Conservation (phyloP, 768 basidiomycete species). For the Leccinum boreale region DNA sequence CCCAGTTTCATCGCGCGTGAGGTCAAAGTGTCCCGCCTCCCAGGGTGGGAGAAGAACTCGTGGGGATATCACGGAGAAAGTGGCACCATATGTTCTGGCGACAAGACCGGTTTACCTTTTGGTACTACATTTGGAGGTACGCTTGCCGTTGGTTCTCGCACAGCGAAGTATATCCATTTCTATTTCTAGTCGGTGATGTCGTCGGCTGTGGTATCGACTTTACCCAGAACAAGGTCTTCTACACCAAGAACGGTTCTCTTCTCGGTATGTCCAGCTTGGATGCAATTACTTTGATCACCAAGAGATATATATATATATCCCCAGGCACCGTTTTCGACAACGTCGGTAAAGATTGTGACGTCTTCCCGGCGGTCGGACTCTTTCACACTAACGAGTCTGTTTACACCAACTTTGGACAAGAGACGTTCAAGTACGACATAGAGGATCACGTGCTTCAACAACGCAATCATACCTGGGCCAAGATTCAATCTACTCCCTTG, state of each 20-base stretch:
- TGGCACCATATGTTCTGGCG: slow-evolving; percentile 71
- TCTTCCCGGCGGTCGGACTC: slow-evolving; percentile 89
- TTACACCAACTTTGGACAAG: slow-evolving; percentile 85
- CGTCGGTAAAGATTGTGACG: slow-evolving; percentile 57
- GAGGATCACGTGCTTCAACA: slow-evolving; percentile 78
- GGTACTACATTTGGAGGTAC: slow-evolving; percentile 80
- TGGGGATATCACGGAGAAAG: slow-evolving; percentile 96
- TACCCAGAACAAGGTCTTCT: slow-evolving; percentile 74
- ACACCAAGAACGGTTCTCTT: slow-evolving; percentile 81
- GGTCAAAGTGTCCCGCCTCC: slow-evolving; percentile 69
- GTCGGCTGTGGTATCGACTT: slow-evolving; percentile 95
- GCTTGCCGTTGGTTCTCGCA: slow-evolving; percentile 23
- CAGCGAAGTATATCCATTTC: slow-evolving; percentile 1
- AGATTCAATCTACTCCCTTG: slow-evolving; percentile 57
- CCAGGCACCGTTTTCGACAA: slow-evolving; percentile 70
- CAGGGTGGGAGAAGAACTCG: slow-evolving; percentile 81
- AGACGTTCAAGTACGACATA: slow-evolving; percentile 87
- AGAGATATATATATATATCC: neutral
- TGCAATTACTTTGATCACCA: slow-evolving; percentile 8
- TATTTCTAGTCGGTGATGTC: slow-evolving; percentile 67
- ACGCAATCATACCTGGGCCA: slow-evolving; percentile 62
- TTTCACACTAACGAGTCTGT: slow-evolving; percentile 76
- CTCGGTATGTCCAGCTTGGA: slow-evolving; percentile 44
- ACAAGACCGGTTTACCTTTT: slow-evolving; percentile 68
- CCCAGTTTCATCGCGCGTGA: slow-evolving; percentile 63